phyloP scores from a whole-genome alignment of 805 yeast genomes.

The Pichia eremophila region DNA sequence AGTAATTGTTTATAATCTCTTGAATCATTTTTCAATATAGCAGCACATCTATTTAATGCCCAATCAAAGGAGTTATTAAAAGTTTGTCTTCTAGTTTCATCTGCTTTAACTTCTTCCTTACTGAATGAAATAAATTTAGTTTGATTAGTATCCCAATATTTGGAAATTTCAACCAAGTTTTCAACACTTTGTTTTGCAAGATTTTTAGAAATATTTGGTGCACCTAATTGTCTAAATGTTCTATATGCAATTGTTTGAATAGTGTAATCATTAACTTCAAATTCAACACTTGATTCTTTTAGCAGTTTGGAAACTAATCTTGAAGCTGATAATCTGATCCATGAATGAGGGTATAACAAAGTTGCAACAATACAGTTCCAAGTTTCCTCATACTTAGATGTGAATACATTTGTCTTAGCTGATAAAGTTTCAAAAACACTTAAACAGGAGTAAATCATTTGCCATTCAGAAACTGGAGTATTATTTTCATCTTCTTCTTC shows the following conservation, averaged over 20 bases:
- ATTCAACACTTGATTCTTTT: conserved; percentile 23
- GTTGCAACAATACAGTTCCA: conserved; percentile 48
- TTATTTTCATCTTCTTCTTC: conserved; percentile 26
- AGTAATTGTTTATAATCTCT: conserved; percentile 42
- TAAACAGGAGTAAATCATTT: conserved; percentile 59
- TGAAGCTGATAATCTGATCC: conserved; percentile 70
- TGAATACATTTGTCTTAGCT: conserved; percentile 25
- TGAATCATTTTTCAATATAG: conserved; percentile 55
- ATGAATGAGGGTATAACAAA: conserved; percentile 78
- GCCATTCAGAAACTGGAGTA: conserved; percentile 46
- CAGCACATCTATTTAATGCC: conserved; percentile 53
- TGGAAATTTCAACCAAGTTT: conserved; percentile 51
- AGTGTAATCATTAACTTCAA: conserved; percentile 31
- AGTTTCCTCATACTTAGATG: conserved; percentile 32
- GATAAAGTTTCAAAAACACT: conserved; percentile 28
- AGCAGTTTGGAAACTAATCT: conserved; percentile 50
- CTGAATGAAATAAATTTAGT: conserved; percentile 26
- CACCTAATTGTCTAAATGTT: conserved; percentile 68
- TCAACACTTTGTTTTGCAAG: conserved; percentile 58
- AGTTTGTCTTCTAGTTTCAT: conserved; percentile 10
- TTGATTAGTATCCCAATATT: conserved; percentile 47
- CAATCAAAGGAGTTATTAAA: conserved; percentile 42
- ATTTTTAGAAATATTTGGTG: conserved; percentile 59
- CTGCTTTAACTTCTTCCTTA: conserved; percentile 8
- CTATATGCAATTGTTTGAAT: conserved; percentile 63